Evolutionary conservation across 2,329 filamentous ascomycete species (phyloP), one percentile per base, ranked within the genome.

Genomic region (Dactylellina leptospora): DNA sequence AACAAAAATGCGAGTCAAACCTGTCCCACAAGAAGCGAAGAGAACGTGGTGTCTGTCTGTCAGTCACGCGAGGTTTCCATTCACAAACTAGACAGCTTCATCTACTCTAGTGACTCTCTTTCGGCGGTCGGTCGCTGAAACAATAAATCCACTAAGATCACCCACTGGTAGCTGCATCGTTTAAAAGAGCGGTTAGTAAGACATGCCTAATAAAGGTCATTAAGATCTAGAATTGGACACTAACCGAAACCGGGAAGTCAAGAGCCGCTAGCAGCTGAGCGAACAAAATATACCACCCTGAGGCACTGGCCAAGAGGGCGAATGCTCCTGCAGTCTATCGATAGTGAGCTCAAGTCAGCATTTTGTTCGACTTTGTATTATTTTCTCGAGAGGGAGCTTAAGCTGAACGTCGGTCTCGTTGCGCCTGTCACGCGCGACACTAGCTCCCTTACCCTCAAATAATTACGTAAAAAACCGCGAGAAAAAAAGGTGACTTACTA

Each of bases 211-310:
- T 23, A 18, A 36, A 25, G 2, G 18, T 30, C 30, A 25, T 50
- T 40, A 25, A 28, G 36, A 51, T 63, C 18, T 40, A 51, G 51
- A 56, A 56, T 28, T 27, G 28, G 13, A n/a, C n/a, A 9, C 42
- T 40, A 63, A 71, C 66, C 51, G 63, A 51, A 40, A 71, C 20
- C 36, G 69, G 69, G 50, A 73, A 73, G 45, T 73, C 69, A 44
- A 73, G 54, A 25, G 69, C 54, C 54, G 58, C 69, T 27, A 73
- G 45, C 8, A 73, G 38, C 27, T 73, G 69, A 27, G 55, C 69
- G 20, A 66, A 28, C 11, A 73, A 54, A 44, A 73, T 73, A 44
- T 73, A 73, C 69, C 69, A 73, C 5, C 69, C 69, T 20, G 60
- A 44, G 38, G 30, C 53, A 50, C 44, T 23, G 10, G 51, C 44